Base-by-base conservation (phyloP, 768 basidiomycete genomes). In the Albatrellus ellisii region DNA sequence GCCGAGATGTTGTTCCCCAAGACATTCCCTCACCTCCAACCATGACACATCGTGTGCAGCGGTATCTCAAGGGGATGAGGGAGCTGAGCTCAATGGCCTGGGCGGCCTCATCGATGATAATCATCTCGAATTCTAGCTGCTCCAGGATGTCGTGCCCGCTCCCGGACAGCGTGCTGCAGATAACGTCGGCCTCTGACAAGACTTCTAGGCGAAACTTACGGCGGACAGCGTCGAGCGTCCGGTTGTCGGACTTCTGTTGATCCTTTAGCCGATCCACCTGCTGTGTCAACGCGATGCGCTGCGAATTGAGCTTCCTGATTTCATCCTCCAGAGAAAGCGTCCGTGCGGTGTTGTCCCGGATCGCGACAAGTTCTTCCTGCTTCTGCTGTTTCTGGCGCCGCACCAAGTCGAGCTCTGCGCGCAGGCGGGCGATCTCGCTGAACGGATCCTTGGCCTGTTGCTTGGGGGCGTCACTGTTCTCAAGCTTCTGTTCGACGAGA, bases 61-160 rank as follows among this genome's bases (percentile, higher is more conserved):
- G 72, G 60, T 89, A 97, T 59, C 86, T 95, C 47, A 99, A 67
- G 28, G 95, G 95, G 44, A 99, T 98, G 46, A 99, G 62, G 6
- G 94, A 88, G 49, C 87, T 90, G 31, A 97, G 69, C 59, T 99
- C 95, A 36, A 97, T 83, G 12, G 92, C 82, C 60, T 99, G 95
- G 1, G 94, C 94, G 1, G 95, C 95, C 60, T 99, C 95, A 54
- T 99, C 95, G 46, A 99, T 94, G 58, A 99, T 79, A 51, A 99
- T 73, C 62, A 94, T 86, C 52, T 95, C 92, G 56, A 97, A 97
- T 39, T 92, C 83, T 48, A 87, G 73, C 26, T 72, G 67, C 43
- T 84, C 76, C 31, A 99, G 67, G 36, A 72, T 70, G 12, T 95
- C 92, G 49, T 95, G 87, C 4, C 92, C 95, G 14, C 94, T 72